Evolutionary conservation across 2,329 filamentous ascomycete genomes (phyloP), one percentile per base, ranked within the genome.

Genomic region (Thyridium curvatum): DNA sequence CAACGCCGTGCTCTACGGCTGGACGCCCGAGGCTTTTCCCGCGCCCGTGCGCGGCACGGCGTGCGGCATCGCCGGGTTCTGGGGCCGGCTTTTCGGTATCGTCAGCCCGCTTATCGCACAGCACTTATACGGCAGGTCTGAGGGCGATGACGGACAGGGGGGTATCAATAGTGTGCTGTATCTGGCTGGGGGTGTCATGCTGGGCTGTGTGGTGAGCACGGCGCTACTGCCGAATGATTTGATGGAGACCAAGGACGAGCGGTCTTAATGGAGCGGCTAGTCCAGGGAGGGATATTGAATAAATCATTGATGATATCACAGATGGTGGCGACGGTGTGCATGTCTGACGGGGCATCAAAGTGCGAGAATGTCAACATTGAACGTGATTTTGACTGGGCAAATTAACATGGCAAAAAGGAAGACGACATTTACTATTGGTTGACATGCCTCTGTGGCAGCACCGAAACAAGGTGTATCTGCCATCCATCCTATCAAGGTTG

Each of bases 41-140:
- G 68, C 71, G 3, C 64, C 65, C 0, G 65, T 75, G 13, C 53
- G 70, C 29, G 72, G 70, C 4, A 75, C 69, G 1, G 60, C 76
- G 0, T 72, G 69, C 46, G 76, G 77, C 0, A 44, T 78, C 12
- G 72, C 74, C 2, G 72, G 70, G 42, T 79, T 77, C 49, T 78
- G 72, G 72, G 76, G 76, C 2, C 55, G 76, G 2, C 39, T 79
- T 17, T 76, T 76, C 46, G 70, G 72, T 9, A 79, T 80, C 33
- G 65, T 79, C 13, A 73, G 71, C 30, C 76, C 76, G 0, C 49
- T 79, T 30, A 73, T 75, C 38, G 21, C 21, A 10, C 73, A 71
- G 4, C 68, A 74, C 45, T 58, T 69, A n/a, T 59, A 65, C 30
- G 54, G 61, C 0, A 39, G 47, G 18, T 47, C 51, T 56, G 40